Conservation (phyloP, 202 grass and related monocot genomes). For the Carex arenaria region DNA sequence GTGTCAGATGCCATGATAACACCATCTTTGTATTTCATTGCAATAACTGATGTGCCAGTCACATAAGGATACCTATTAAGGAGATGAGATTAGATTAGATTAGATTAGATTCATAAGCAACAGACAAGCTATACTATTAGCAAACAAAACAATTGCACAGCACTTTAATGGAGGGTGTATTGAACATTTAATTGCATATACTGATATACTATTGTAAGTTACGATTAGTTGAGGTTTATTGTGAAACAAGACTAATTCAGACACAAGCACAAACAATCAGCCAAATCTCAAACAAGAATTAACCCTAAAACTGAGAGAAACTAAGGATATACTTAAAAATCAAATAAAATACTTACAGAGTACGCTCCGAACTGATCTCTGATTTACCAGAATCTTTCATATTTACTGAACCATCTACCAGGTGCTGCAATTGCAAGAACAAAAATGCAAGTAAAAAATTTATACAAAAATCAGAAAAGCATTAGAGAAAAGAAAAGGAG, state of each 20-base stretch:
- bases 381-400: constrained; percentile 13
- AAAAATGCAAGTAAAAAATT: constrained; percentile 2
- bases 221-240: not conserved
- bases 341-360: constrained; percentile 7
- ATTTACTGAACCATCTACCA: constrained; percentile 1
- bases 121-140: not conserved
- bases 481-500: not conserved
- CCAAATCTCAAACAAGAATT: not conserved
- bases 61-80: constrained; percentile 87
- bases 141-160: not conserved
- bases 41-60: constrained; percentile 91
- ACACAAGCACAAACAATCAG: not conserved
- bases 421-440: not conserved
- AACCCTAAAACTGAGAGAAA: not conserved
- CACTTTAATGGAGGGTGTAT: not conserved
- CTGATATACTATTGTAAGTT: not conserved
- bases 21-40: constrained; percentile 96
- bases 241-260: not conserved
- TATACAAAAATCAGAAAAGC: not conserved
- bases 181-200: not conserved
- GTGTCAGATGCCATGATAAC: constrained; percentile 86
- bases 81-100: not conserved
- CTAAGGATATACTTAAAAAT: not conserved
- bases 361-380: not conserved
- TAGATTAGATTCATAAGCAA: not conserved